These are phyloP conservation scores for Tetracentron sinense DNA, from an alignment of 164 flowering plant species.

Conservation along the genomic window DNA sequence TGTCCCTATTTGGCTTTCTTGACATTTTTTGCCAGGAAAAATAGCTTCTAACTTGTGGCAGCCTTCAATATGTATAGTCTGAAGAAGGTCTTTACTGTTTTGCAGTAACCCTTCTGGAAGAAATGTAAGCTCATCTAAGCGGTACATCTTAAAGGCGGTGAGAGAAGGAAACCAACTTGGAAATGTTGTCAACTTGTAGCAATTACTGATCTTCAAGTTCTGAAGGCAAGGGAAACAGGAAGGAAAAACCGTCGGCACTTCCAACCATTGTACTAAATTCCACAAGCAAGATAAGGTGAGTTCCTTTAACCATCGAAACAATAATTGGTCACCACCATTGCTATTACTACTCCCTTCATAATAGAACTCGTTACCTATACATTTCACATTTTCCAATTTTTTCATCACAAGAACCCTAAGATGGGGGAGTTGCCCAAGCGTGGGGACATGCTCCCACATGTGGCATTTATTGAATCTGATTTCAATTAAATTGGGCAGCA, in stretches of 20 bases:
- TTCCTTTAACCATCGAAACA: conserved; percentile 17
- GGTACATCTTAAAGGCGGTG: not conserved
- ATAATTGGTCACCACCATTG: not conserved
- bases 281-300: conserved; percentile 3
- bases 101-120: conserved; percentile 6
- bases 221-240: conserved; percentile 17
- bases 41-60: conserved; percentile 8
- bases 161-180: conserved; percentile 12
- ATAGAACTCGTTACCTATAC: conserved; percentile 13
- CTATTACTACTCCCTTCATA: too few relatives aligned
- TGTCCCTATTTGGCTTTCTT: not conserved
- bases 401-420: conserved; percentile 7
- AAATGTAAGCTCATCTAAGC: not conserved
- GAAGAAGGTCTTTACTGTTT: conserved; percentile 3
- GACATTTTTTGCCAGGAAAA: conserved; percentile 4
- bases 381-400: conserved; percentile 6
- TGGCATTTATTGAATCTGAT: not conserved
- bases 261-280: conserved; percentile 20
- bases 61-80: not conserved
- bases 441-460: conserved; percentile 7
- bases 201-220: not conserved
- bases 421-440: conserved; percentile 20
- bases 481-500: conserved; percentile 4
- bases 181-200: not conserved
- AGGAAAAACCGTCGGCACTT: not conserved